phyloP scores from a whole-genome alignment of 1,139 yeast genomes.

The Lodderomyces beijingensis region DNA sequence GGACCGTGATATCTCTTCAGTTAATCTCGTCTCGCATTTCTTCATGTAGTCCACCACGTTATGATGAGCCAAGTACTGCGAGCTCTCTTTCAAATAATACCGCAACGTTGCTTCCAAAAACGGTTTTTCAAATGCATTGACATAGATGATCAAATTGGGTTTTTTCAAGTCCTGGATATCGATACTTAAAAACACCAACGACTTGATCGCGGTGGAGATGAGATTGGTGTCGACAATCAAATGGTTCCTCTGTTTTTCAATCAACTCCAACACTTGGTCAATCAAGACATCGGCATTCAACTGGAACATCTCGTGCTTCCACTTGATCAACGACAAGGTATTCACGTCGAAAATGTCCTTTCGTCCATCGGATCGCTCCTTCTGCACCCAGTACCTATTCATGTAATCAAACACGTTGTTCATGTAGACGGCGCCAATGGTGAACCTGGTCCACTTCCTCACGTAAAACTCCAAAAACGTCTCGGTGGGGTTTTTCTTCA shows the following conservation, averaged over 20 bases:
- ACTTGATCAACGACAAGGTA: conserved; percentile 78
- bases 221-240: conserved; percentile 66
- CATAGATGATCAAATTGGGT: conserved; percentile 77
- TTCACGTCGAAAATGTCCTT: conserved; percentile 87
- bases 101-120: conserved; percentile 71
- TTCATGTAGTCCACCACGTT: conserved; percentile 89
- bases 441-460: conserved; percentile 80
- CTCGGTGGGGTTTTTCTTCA: conserved; percentile 53
- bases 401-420: conserved; percentile 93
- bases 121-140: conserved; percentile 70
- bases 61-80: conserved; percentile 60
- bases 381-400: conserved; percentile 96
- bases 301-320: conserved; percentile 83
- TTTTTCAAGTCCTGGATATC: conserved; percentile 81
- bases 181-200: conserved; percentile 74
- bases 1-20: conserved; percentile 77
- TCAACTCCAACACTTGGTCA: conserved; percentile 68
- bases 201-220: conserved; percentile 73
- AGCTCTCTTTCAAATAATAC: conserved; percentile 71
- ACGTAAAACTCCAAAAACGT: conserved; percentile 82
- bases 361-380: conserved; percentile 94
- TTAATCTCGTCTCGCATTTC: conserved; percentile 76
- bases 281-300: conserved; percentile 58
- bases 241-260: conserved; percentile 76
- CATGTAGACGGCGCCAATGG: conserved; percentile 87